Base-by-base conservation (phyloP, 2,329 filamentous ascomycete species). In the Clarireedia sp. region DNA sequence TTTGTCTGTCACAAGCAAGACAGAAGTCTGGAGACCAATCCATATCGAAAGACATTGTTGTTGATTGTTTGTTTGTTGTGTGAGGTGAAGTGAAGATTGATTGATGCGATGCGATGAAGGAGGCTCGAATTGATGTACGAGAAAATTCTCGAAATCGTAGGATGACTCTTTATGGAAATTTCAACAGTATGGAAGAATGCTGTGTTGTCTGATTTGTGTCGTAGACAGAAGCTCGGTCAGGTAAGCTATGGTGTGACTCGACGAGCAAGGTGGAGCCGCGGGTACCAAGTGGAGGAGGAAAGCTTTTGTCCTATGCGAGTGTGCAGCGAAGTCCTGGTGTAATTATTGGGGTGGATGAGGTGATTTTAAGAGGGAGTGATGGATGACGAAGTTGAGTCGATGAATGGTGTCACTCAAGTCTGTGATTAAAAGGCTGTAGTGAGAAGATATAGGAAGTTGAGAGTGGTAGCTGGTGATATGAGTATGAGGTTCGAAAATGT, bases 1-100 rank as follows among this genome's bases (percentile, higher is more conserved):
- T 90, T 74, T 95, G 89, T 74, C 87, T 86, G 75, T 96, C 91
- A 77, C 91, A 96, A 75, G 87, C 85, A 66, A 96, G 83, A 79
- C 91, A 96, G 81, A 90, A 96, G 73, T 95, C 86, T 72, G 87
- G 89, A 66, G 88, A 88, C 90, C 91, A 96, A 52, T 70, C 68
- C 63, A 69, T 68, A 60, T 68, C 62, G 55, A 60, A 61, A 54
- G 64, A 61, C 67, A 69, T 69, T 19, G 59, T 59, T 63, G 57
- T 48, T 53, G 54, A n/a, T 59, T 36, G 19, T 56, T 40, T 57
- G 57, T 40, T 33, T 47, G 38, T 51, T 54, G 47, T 41, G 36
- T 29, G 49, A 19, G 19, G 40, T 49, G 47, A 45, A 53, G 48
- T 37, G 51, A 16, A 48, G 54, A 44, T 36, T 40, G 26, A 21